Percentiles rank a stretch among this genome's conserved stretches.
These are phyloP conservation scores for Pseudocercospora cruenta DNA, from an alignment of 2,329 filamentous ascomycete genomes.

Conservation along the genomic window DNA sequence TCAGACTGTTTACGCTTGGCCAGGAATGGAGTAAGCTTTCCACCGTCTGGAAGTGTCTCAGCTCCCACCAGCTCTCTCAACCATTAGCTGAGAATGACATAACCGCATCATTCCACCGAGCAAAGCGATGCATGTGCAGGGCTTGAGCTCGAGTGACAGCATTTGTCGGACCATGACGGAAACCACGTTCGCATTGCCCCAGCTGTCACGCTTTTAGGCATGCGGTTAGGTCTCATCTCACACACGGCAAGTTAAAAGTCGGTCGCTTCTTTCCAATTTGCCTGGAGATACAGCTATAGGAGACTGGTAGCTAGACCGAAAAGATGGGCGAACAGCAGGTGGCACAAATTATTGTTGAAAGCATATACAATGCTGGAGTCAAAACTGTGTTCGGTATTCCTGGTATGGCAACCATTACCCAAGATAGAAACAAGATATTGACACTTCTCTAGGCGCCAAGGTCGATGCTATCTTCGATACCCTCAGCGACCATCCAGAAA, in stretches of 20 bases:
- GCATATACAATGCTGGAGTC: constrained; percentile 48
- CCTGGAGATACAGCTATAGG: neutral
- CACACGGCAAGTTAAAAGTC: constrained; percentile 3
- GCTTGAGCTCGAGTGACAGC: constrained; percentile 1
- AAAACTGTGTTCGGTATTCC: constrained; percentile 54
- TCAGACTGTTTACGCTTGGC: neutral
- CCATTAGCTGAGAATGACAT: constrained; percentile 24
- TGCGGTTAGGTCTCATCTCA: neutral
- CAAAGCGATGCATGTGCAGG: neutral
- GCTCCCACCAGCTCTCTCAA: neutral
- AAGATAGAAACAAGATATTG: neutral
- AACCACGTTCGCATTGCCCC: neutral
- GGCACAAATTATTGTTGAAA: constrained; percentile 40
- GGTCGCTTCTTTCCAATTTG: neutral
- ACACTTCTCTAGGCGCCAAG: constrained; percentile 40
- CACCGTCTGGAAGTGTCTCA: neutral
- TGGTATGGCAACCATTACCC: neutral
- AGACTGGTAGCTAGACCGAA: too few relatives aligned
- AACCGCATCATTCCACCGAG: constrained; percentile 5
- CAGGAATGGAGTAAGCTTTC: neutral
- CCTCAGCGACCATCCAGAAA: constrained; percentile 51
- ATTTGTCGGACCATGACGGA: constrained; percentile 9
- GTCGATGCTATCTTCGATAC: constrained; percentile 55
- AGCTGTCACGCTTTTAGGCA: neutral
- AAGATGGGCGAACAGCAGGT: constrained; percentile 35